Evolutionary conservation across 176 grass and related monocot species (phyloP), one percentile per base, ranked within the genome.

Genomic region (Rhynchospora breviuscula): DNA sequence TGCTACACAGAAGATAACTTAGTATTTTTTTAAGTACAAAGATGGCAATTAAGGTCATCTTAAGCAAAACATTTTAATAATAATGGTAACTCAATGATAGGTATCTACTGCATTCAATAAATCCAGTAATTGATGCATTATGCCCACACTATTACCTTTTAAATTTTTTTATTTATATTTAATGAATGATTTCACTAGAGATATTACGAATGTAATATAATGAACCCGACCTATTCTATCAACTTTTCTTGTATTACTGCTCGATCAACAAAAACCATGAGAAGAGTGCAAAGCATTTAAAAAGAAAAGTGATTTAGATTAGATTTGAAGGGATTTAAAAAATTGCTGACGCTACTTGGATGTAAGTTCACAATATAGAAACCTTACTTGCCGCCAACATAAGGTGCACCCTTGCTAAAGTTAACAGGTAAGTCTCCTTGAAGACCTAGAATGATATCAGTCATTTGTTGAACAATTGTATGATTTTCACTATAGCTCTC

Each of bases 401-500:
- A 98, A 90, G 95, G 95, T 87, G 85, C 87, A 43, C 95, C 92
- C 83, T 93, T 94, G 68, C 87, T 94, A 76, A 89, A 84, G 85
- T 98, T 98, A 18, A 81, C 75, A 56, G 95, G 95, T 61, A 94
- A 84, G 84, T 98, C 95, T 81, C 95, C 95, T 82, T 98, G 92
- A 31, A 98, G 87, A 65, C 95, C 95, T 84, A 92, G 87, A 51
- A 98, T 98, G 63, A 98, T 91, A 81, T 94, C 92, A 85, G 92
- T 98, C 95, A 98, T 98, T 85, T 93, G 64, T 87, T 94, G 92
- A 66, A 98, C 92, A 90, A 98, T 69, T 11, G 60, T 92, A 84
- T 91, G 84, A 68, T 98, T 92, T 86, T 98, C 95, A 84, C 95
- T 94, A 80, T 93, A 98, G 79, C 95, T 98, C 85, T 98, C 95